phyloP scores from a whole-genome alignment of 2,329 filamentous ascomycete genomes.

The Beauveria australis region DNA sequence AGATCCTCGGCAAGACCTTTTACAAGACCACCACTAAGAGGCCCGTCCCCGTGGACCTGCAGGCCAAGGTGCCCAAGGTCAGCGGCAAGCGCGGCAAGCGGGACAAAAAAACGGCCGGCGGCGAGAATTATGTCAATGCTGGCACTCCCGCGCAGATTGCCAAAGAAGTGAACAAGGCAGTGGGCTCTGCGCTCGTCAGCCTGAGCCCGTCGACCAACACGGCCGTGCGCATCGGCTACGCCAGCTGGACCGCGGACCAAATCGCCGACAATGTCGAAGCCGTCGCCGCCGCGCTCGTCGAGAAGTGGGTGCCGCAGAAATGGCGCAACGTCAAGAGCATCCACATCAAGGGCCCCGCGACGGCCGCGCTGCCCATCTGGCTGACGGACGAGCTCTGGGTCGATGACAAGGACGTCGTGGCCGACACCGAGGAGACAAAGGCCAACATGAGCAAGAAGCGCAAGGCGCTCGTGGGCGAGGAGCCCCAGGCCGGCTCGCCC shows the following conservation, averaged over 20 bases:
- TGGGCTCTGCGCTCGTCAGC: conserved; percentile 71
- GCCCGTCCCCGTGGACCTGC: conserved; percentile 73
- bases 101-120: conserved; percentile 39
- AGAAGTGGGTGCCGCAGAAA: conserved; percentile 74
- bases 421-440: conserved; percentile 49
- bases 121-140: conserved; percentile 32
- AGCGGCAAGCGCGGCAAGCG: conserved; percentile 51
- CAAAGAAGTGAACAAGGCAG: conserved; percentile 70
- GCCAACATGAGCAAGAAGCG: conserved; percentile 59
- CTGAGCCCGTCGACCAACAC: conserved; percentile 73
- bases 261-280: conserved; percentile 73
- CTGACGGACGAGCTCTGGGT: conserved; percentile 86
- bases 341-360: conserved; percentile 86
- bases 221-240: conserved; percentile 69
- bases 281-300: conserved; percentile 60
- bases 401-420: conserved; percentile 65
- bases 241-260: conserved; percentile 65
- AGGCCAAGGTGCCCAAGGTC: conserved; percentile 51
- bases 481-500: conserved; percentile 17
- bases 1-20: conserved; percentile 81
- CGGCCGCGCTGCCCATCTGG: conserved; percentile 88
- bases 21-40: conserved; percentile 78
- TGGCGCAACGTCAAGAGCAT: conserved; percentile 81
- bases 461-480: conserved; percentile 36
- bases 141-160: conserved; percentile 60